A percentile compares a stretch with the other conserved stretches of the same genome.
phyloP scores from a whole-genome alignment of 192 early-diverging fungal species.

The Allomyces arbusculus region DNA sequence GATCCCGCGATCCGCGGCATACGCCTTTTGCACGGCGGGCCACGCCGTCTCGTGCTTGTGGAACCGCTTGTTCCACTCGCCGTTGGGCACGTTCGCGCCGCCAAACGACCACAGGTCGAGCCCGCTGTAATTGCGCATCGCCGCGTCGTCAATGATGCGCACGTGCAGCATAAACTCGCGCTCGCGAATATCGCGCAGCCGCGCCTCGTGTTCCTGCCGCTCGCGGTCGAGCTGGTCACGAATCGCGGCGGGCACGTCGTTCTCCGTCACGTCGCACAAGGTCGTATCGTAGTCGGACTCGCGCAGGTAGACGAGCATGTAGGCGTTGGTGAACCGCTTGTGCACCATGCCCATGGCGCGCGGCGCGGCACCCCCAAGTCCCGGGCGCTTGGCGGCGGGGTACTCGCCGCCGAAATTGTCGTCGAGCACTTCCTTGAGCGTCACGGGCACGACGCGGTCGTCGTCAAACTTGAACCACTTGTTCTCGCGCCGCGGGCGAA shows the following conservation, averaged over 20 bases:
- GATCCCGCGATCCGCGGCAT: constrained; percentile 18
- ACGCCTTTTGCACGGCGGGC: neutral
- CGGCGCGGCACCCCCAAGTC: constrained; percentile 1
- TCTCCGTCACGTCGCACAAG: constrained; percentile 34
- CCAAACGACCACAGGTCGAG: constrained; percentile 71
- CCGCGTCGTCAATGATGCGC: constrained; percentile 43
- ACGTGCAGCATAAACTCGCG: constrained; percentile 42
- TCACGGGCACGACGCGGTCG: constrained; percentile 68
- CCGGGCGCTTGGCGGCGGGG: constrained; percentile 11
- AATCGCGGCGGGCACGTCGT: constrained; percentile 70
- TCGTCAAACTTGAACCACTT: constrained; percentile 92
- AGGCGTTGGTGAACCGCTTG: constrained; percentile 89
- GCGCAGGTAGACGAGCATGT: constrained; percentile 97
- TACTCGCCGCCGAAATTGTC: constrained; percentile 83
- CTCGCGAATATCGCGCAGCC: constrained; percentile 32
- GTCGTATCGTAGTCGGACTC: constrained; percentile 48
- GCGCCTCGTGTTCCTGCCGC: constrained; percentile 36
- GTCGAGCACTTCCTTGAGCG: constrained; percentile 64
- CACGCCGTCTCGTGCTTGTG: neutral
- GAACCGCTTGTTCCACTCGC: constrained; percentile 27
- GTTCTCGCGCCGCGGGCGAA: constrained; percentile 56
- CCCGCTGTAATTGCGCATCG: constrained; percentile 48
- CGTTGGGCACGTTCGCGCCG: constrained; percentile 13
- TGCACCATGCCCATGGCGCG: constrained; percentile 18
- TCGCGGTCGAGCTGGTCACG: constrained; percentile 33